Conservation (phyloP, 2,329 filamentous ascomycete genomes). For the Cercospora janseana region DNA sequence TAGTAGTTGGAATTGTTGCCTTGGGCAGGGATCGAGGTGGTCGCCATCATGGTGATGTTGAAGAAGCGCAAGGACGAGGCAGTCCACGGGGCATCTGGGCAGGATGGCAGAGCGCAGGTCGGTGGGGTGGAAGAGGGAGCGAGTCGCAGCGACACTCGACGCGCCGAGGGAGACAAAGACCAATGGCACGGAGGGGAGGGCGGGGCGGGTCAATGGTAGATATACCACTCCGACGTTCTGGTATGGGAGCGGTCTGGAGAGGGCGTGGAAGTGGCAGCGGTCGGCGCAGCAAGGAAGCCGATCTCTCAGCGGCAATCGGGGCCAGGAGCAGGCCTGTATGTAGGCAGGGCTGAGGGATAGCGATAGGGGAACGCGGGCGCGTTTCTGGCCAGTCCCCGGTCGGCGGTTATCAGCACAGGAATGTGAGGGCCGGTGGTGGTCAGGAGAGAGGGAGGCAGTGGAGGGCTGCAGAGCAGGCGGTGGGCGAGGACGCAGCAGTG, state of each 20-base stretch:
- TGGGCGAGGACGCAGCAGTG: background rate
- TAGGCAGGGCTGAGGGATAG: slow-evolving; percentile 6
- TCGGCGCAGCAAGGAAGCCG: slow-evolving; percentile 30
- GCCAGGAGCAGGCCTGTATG: slow-evolving; percentile 7
- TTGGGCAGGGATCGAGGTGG: slow-evolving; percentile 27
- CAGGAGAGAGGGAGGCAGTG: too few species aligned
- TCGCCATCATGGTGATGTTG: slow-evolving; percentile 30
- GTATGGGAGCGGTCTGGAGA: slow-evolving; percentile 33
- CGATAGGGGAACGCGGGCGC: background rate
- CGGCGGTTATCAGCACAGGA: slow-evolving; percentile 7
- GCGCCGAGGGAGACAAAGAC: slow-evolving; percentile 3
- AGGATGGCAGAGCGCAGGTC: background rate
- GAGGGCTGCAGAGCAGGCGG: background rate
- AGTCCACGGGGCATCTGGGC: slow-evolving; percentile 1
- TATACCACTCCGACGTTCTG: slow-evolving; percentile 12
- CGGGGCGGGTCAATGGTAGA: slow-evolving; percentile 1
- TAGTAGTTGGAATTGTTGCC: slow-evolving; percentile 27
- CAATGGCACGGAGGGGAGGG: slow-evolving; percentile 10
- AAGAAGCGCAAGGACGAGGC: too few species aligned
- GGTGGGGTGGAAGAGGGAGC: background rate
- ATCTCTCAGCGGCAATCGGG: slow-evolving; percentile 16
- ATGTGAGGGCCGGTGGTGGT: background rate
- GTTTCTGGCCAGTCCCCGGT: background rate
- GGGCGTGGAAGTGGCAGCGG: slow-evolving; percentile 22
- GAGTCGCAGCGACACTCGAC: background rate